These are phyloP conservation scores for Apiospora rasikravindrae DNA, from an alignment of 2,329 filamentous ascomycete species.

Conservation along the genomic window DNA sequence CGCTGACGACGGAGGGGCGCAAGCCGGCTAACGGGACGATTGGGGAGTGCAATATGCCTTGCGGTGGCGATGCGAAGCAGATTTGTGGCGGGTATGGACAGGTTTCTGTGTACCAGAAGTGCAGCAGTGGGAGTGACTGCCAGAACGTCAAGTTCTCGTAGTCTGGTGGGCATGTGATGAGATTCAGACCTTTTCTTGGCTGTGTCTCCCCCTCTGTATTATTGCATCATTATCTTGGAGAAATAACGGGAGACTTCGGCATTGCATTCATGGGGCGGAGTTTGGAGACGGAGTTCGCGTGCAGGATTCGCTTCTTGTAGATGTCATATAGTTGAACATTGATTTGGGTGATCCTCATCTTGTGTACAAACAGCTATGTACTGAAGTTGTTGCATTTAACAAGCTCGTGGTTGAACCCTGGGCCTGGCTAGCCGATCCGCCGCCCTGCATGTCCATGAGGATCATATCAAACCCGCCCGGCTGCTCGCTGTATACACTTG, in stretches of 20 bases:
- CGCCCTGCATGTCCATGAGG: constrained; percentile 84
- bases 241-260: neutral
- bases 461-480: constrained; percentile 73
- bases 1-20: constrained; percentile 33
- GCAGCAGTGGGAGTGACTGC: constrained; percentile 33
- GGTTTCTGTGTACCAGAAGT: constrained; percentile 44
- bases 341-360: neutral
- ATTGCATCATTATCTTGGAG: neutral
- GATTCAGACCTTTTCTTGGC: neutral
- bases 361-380: too few species aligned
- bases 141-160: constrained; percentile 27
- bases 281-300: neutral
- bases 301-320: neutral
- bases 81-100: constrained; percentile 44
- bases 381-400: neutral
- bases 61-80: constrained; percentile 42
- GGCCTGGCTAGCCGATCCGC: constrained; percentile 3
- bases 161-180: neutral
- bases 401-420: constrained; percentile 2
- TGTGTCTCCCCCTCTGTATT: neutral
- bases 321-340: neutral
- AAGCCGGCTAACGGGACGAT: constrained; percentile 46
- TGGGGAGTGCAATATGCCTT: constrained; percentile 48
- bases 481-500: constrained; percentile 69
- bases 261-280: neutral